These are phyloP conservation scores for Venturia nashicola DNA, from an alignment of 2,329 filamentous ascomycete genomes.

Conservation along the genomic window DNA sequence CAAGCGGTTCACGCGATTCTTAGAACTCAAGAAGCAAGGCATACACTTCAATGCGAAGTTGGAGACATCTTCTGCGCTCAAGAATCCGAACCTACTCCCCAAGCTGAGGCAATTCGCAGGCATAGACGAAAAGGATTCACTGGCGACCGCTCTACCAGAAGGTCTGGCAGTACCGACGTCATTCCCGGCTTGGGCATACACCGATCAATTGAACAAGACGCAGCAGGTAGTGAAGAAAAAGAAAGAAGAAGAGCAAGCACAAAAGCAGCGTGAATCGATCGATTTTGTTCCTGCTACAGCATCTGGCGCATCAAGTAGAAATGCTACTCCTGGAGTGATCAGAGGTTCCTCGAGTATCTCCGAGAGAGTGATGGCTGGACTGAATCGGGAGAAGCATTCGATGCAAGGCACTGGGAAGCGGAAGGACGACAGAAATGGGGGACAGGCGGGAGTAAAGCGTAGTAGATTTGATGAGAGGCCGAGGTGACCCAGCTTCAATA, in stretches of 20 bases:
- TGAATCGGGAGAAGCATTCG: constrained; percentile 11
- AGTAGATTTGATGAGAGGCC: constrained; percentile 2
- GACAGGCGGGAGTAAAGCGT: not conserved
- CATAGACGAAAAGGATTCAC: constrained; percentile 47
- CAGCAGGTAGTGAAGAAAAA: constrained; percentile 25
- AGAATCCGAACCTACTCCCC: constrained; percentile 60
- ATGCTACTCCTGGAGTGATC: constrained; percentile 13
- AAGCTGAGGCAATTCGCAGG: constrained; percentile 61
- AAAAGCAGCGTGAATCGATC: constrained; percentile 16
- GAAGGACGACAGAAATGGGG: constrained; percentile 4
- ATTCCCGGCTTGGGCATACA: constrained; percentile 32
- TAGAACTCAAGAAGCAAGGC: constrained; percentile 63
- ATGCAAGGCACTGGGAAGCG: not conserved
- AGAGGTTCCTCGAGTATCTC: constrained; percentile 12
- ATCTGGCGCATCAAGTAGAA: constrained; percentile 17
- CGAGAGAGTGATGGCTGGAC: constrained; percentile 15
- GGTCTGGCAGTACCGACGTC: constrained; percentile 25
- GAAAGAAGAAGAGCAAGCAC: constrained; percentile 13
- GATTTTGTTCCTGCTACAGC: constrained; percentile 18
- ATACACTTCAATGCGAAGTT: constrained; percentile 70
- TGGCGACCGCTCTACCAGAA: constrained; percentile 44
- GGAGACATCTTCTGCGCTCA: constrained; percentile 51
- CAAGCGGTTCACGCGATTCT: constrained; percentile 61
- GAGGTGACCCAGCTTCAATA: not conserved
- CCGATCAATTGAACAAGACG: constrained; percentile 28